Percentiles rank a stretch among this genome's conserved stretches.
phyloP scores from a whole-genome alignment of 352 stramenopile species.

The Pythium catenulatum region DNA sequence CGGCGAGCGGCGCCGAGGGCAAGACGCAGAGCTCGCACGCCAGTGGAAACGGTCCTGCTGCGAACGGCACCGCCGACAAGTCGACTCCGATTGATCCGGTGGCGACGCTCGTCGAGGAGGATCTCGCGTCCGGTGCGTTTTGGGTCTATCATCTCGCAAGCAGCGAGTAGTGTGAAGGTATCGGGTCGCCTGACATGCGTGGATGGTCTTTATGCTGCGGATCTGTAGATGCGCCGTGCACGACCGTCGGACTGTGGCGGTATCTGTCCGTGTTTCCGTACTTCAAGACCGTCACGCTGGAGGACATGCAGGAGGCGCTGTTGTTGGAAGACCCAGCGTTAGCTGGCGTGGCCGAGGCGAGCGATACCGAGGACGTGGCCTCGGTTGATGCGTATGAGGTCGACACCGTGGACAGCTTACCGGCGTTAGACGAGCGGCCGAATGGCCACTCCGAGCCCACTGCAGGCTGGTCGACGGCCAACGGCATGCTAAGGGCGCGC shows the following conservation, averaged over 20 bases:
- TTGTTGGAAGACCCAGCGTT: constrained; percentile 72
- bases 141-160: too few relatives aligned
- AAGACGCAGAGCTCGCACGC: background rate
- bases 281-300: constrained; percentile 77
- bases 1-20: background rate
- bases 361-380: background rate
- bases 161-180: too few relatives aligned
- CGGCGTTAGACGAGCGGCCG: background rate
- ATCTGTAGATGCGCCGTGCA: constrained; percentile 77
- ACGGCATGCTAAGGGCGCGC: constrained; percentile 32
- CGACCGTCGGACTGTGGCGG: constrained; percentile 82
- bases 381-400: background rate
- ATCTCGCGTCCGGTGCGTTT: constrained; percentile 74
- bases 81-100: constrained; percentile 57
- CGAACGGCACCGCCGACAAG: constrained; percentile 48
- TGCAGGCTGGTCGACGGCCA: background rate
- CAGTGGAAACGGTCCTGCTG: background rate
- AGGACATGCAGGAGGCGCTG: constrained; percentile 79
- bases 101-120: constrained; percentile 78
- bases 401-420: background rate
- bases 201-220: background rate
- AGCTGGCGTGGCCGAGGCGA: background rate
- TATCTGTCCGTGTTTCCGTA: constrained; percentile 80
- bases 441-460: background rate
- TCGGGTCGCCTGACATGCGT: background rate